Evolutionary conservation across 148 eudicot genomes (phyloP).

Genomic region (Nepenthes mirabilis): DNA sequence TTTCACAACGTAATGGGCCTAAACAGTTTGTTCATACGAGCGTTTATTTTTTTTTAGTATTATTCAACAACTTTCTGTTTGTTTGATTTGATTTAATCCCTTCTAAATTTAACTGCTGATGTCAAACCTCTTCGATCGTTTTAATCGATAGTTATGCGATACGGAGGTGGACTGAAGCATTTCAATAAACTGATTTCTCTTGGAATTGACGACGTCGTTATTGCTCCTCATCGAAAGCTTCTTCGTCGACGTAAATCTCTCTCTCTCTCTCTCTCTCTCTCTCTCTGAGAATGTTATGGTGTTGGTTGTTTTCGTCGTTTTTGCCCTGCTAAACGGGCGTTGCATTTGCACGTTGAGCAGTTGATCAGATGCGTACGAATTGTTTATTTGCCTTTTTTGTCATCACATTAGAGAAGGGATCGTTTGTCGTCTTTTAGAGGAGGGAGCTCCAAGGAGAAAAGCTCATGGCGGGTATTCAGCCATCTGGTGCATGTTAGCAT

Average conservation of each 20-base stretch:
- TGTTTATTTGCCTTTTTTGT: conserved; percentile 8
- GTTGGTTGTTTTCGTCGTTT: background rate
- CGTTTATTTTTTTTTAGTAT: no score
- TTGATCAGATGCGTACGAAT: conserved; percentile 6
- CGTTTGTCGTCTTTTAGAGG: no score
- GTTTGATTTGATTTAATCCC: background rate
- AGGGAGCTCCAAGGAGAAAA: no score
- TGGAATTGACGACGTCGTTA: conserved; percentile 10
- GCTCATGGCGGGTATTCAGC: no score
- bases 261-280: conserved; percentile 4
- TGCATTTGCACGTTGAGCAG: conserved; percentile 3
- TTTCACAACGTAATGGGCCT: background rate
- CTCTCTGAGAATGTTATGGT: background rate
- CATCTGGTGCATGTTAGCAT: no score
- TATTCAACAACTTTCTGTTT: no score
- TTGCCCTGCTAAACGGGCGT: background rate
- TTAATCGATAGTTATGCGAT: background rate
- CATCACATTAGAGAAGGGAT: no score
- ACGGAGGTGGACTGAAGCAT: background rate
- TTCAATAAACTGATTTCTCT: conserved; percentile 12
- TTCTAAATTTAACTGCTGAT: background rate
- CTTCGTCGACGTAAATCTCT: conserved; percentile 28
- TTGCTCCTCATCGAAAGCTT: conserved; percentile 36
- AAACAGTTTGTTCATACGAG: no score
- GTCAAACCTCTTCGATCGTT: background rate